phyloP scores from a whole-genome alignment of 495 filamentous ascomycete genomes.

The Choiromyces venosus region DNA sequence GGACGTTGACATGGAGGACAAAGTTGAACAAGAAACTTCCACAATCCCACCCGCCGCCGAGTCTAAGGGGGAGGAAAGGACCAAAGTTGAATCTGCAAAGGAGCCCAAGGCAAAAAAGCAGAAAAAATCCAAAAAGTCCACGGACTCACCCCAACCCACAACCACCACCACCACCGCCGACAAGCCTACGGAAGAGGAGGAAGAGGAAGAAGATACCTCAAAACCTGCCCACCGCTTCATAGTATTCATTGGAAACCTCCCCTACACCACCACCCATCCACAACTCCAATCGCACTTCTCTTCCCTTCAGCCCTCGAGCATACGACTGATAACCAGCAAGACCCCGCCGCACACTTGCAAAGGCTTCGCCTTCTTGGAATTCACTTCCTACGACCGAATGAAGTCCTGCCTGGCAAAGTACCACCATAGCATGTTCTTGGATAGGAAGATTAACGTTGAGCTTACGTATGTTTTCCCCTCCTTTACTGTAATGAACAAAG shows the following conservation, averaged over 20 bases:
- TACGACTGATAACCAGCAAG: slow-evolving; percentile 72
- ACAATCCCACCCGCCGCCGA: slow-evolving; percentile 11
- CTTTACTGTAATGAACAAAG: background rate
- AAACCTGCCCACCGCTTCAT: slow-evolving; percentile 24
- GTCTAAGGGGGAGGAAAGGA: slow-evolving; percentile 43
- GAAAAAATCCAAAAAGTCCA: slow-evolving; percentile 32
- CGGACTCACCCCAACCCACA: slow-evolving; percentile 34
- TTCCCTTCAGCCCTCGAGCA: slow-evolving; percentile 61
- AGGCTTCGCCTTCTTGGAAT: slow-evolving; percentile 91
- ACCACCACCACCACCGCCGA: slow-evolving; percentile 21
- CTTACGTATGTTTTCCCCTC: slow-evolving; percentile 60
- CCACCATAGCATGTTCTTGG: slow-evolving; percentile 79
- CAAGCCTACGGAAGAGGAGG: slow-evolving; percentile 26
- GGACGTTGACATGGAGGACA: background rate
- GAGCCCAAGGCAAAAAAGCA: slow-evolving; percentile 30
- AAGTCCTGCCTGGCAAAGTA: slow-evolving; percentile 83
- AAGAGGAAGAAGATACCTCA: slow-evolving; percentile 37
- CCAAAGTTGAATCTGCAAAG: slow-evolving; percentile 25
- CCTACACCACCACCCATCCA: slow-evolving; percentile 68
- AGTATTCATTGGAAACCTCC: slow-evolving; percentile 65
- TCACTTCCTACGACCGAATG: slow-evolving; percentile 83
- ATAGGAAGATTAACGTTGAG: slow-evolving; percentile 84
- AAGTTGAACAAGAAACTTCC: background rate
- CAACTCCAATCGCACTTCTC: slow-evolving; percentile 69
- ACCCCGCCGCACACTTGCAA: slow-evolving; percentile 64